Evolutionary conservation across 768 basidiomycete species (phyloP).

Genomic region (Phanerochaete sordida): DNA sequence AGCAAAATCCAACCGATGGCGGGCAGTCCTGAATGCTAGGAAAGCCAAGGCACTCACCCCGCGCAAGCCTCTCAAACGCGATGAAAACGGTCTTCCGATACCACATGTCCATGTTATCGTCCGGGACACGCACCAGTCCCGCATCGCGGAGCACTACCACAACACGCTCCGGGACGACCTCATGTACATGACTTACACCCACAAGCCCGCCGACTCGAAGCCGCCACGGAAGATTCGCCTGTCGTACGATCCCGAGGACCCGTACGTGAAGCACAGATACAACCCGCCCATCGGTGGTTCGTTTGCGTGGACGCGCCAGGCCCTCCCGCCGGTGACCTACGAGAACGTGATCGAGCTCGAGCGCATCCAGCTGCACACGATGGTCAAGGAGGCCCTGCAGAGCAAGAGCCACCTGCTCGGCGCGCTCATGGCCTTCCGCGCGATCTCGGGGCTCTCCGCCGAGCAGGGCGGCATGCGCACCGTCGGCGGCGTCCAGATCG

Average conservation of each 20-base stretch:
- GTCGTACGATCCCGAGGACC: slow-evolving; percentile 71
- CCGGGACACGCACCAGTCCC: slow-evolving; percentile 67
- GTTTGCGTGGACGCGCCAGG: slow-evolving; percentile 60
- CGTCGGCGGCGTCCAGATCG: slow-evolving; percentile 75
- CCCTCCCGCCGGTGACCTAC: slow-evolving; percentile 60
- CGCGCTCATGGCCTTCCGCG: slow-evolving; percentile 85
- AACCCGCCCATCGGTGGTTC: slow-evolving; percentile 73
- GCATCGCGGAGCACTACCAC: slow-evolving; percentile 83
- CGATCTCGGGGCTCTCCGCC: slow-evolving; percentile 80
- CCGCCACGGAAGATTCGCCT: slow-evolving; percentile 57
- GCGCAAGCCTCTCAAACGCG: slow-evolving; percentile 35
- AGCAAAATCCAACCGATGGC: background rate
- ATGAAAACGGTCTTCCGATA: slow-evolving; percentile 62
- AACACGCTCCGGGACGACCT: slow-evolving; percentile 79
- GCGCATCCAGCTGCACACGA: slow-evolving; percentile 80
- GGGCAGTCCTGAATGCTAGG: background rate
- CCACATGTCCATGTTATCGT: slow-evolving; percentile 65
- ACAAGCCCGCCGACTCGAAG: slow-evolving; percentile 55
- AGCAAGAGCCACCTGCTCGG: slow-evolving; percentile 74
- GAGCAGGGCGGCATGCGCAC: slow-evolving; percentile 69
- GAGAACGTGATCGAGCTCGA: slow-evolving; percentile 76
- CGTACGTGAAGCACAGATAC: slow-evolving; percentile 76
- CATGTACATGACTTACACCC: slow-evolving; percentile 93
- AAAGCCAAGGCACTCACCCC: slow-evolving; percentile 1
- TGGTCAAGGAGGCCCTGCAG: slow-evolving; percentile 74